phyloP scores from a whole-genome alignment of 352 stramenopile species.

The Nothophytophthora sp. region DNA sequence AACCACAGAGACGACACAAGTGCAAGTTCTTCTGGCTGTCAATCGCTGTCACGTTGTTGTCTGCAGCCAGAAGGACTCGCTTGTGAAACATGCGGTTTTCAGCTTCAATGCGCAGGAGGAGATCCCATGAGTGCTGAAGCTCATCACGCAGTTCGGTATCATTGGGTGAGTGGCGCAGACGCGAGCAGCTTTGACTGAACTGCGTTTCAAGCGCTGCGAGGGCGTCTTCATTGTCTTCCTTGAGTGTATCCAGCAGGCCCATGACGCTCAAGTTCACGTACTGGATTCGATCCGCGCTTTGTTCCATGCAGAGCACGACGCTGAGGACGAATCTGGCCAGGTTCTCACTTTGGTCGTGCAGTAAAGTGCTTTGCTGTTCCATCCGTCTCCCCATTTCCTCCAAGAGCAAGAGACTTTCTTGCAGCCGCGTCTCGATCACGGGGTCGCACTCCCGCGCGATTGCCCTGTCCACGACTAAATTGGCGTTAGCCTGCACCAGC shows the following conservation, averaged over 20 bases:
- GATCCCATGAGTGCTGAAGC: constrained; percentile 48
- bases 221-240: constrained; percentile 66
- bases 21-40: constrained; percentile 50
- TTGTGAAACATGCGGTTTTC: constrained; percentile 81
- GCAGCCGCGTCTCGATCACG: constrained; percentile 39
- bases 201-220: constrained; percentile 43
- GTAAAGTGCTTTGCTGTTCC: constrained; percentile 47
- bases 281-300: constrained; percentile 51
- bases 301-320: constrained; percentile 57
- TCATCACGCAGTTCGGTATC: constrained; percentile 49
- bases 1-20: constrained; percentile 39
- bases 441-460: constrained; percentile 54
- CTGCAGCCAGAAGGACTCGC: constrained; percentile 37
- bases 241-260: constrained; percentile 73
- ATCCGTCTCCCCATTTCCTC: constrained; percentile 57
- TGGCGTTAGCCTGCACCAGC: constrained; percentile 58
- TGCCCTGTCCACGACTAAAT: constrained; percentile 69
- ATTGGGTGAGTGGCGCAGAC: constrained; percentile 76
- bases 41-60: constrained; percentile 56
- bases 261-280: constrained; percentile 72
- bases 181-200: constrained; percentile 49
- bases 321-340: constrained; percentile 65
- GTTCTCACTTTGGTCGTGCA: constrained; percentile 64
- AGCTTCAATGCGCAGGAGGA: constrained; percentile 72
- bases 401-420: constrained; percentile 58